Percentiles rank a stretch among this genome's conserved stretches.
phyloP scores from a whole-genome alignment of 352 stramenopile species.

The Globisporangium splendens region DNA sequence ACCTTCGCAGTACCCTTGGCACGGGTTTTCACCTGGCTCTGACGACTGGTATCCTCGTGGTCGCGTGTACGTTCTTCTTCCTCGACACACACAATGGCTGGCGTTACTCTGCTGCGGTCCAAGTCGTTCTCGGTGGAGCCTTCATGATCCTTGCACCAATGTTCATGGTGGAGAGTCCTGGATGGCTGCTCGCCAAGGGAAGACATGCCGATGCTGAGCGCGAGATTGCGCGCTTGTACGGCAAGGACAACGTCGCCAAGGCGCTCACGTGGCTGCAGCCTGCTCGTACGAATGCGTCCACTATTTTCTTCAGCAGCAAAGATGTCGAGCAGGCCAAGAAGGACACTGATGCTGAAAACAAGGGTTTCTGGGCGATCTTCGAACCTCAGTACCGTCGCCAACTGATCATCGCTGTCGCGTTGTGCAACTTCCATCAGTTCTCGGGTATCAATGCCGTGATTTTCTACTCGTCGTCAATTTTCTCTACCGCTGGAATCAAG shows the following conservation, averaged over 20 bases:
- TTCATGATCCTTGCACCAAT: constrained; percentile 39
- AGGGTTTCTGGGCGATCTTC: constrained; percentile 15
- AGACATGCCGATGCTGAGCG: constrained; percentile 25
- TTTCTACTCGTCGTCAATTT: constrained; percentile 44
- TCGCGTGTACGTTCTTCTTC: constrained; percentile 53
- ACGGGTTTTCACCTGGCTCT: constrained; percentile 31
- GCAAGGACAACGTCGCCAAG: constrained; percentile 30
- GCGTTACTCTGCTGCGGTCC: constrained; percentile 58
- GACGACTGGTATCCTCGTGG: constrained; percentile 38
- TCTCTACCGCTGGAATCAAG: constrained; percentile 38
- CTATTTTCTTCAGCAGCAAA: constrained; percentile 3
- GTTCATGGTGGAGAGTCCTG: constrained; percentile 48
- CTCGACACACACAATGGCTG: constrained; percentile 44
- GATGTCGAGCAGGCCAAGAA: constrained; percentile 4
- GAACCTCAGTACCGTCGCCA: constrained; percentile 23
- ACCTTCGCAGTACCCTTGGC: constrained; percentile 34
- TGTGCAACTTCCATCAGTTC: constrained; percentile 41
- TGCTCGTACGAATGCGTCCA: not conserved
- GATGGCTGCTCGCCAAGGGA: constrained; percentile 44
- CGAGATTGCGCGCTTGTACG: constrained; percentile 30
- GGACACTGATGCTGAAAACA: not conserved
- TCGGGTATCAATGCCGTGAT: constrained; percentile 53
- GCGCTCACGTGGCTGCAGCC: constrained; percentile 28
- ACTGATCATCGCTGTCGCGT: constrained; percentile 30
- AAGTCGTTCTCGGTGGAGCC: constrained; percentile 36